phyloP scores from a whole-genome alignment of 2,329 filamentous ascomycete species.

The Chaetomium olivaceum region DNA sequence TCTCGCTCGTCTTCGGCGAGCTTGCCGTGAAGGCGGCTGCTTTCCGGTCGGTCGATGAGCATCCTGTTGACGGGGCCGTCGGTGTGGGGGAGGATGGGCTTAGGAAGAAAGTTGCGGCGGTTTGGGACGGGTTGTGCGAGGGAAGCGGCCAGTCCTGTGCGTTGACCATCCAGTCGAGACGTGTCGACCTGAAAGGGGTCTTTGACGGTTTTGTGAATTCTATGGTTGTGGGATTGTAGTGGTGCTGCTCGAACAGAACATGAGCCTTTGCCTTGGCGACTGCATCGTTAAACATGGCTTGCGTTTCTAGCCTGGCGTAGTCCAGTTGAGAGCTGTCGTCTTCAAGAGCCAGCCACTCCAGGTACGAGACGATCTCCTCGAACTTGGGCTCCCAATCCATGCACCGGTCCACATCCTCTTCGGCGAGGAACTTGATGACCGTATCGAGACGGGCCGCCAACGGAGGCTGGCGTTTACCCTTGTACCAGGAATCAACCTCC shows the following conservation, averaged over 20 bases:
- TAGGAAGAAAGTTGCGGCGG: conserved; percentile 38
- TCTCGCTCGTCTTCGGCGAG: conserved; percentile 30
- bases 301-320: conserved; percentile 31
- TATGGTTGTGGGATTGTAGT: conserved; percentile 37
- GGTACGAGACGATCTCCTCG: conserved; percentile 42
- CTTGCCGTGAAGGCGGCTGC: conserved; percentile 28
- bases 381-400: conserved; percentile 43
- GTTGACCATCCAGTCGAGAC: conserved; percentile 29
- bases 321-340: conserved; percentile 32
- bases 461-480: conserved; percentile 36
- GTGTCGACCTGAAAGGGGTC: conserved; percentile 36
- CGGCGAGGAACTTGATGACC: conserved; percentile 49
- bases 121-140: neutral
- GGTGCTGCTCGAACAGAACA: conserved; percentile 39
- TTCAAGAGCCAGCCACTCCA: conserved; percentile 39
- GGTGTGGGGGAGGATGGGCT: conserved; percentile 32
- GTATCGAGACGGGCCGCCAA: conserved; percentile 38
- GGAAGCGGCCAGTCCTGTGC: conserved; percentile 21
- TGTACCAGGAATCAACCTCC: conserved; percentile 26
- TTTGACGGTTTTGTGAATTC: conserved; percentile 31
- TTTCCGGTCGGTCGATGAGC: conserved; percentile 48
- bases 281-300: conserved; percentile 35
- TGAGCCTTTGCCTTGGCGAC: conserved; percentile 41
- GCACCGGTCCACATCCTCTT: conserved; percentile 49
- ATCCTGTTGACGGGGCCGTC: conserved; percentile 40